Evolutionary conservation across 129 eudicot genomes (phyloP).

Genomic region (sunflower (Helianthus annuus)): HanXRQr2.0-SUNRISE NC_035436.2:113485515-113486014

Average conservation of each 20-base stretch:
- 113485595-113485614: not conserved
- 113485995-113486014: conserved; percentile 31
- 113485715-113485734: conserved; percentile 79
- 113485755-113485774: conserved; percentile 95
- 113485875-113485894: conserved; percentile 72
- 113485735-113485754: conserved; percentile 81
- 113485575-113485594: conserved; percentile 61
- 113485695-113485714: conserved; percentile 96
- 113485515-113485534: conserved; percentile 87
- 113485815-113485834: not conserved
- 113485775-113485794: conserved; percentile 2
- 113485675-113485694: conserved; percentile 99
- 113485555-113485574: conserved; percentile 73
- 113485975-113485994: conserved; percentile 32
- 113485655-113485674: conserved; percentile 96
- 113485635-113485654: conserved; percentile 66
- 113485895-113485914: conserved; percentile 39
- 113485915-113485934: conserved; percentile 29
- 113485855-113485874: conserved; percentile 88
- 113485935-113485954: conserved; percentile 26
- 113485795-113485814: not conserved
- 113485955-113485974: conserved; percentile 27
- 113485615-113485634: conserved; percentile 13
- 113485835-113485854: conserved; percentile 52
- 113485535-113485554: conserved; percentile 87